phyloP scores from a whole-genome alignment of 257 asterid genomes.

The Echites panduratus region DNA sequence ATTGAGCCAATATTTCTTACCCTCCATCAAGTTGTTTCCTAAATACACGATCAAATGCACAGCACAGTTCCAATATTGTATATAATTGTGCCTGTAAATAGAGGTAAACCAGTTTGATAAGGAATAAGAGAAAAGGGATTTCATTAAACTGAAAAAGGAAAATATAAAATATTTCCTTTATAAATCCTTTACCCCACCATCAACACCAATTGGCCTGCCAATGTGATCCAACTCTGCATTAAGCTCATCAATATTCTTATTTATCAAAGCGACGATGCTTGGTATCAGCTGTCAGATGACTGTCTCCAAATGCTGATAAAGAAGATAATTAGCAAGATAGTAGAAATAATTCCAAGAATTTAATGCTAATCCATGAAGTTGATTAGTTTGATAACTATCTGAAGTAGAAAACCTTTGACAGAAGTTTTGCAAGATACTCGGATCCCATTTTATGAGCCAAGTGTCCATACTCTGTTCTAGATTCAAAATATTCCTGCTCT shows the following conservation, averaged over 20 bases:
- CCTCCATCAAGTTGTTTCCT: slow-evolving; percentile 96
- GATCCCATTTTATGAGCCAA: slow-evolving; percentile 93
- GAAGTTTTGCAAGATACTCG: slow-evolving; percentile 86
- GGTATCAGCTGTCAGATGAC: slow-evolving; percentile 94
- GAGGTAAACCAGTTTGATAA: slow-evolving; percentile 19
- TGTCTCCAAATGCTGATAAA: slow-evolving; percentile 75
- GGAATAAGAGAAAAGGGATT: background rate
- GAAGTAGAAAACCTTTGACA: slow-evolving; percentile 49
- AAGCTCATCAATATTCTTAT: slow-evolving; percentile 88
- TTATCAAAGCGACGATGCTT: slow-evolving; percentile 83
- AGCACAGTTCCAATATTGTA: slow-evolving; percentile 91
- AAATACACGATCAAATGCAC: slow-evolving; percentile 88
- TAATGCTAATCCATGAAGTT: slow-evolving; percentile 10
- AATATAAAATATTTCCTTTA: slow-evolving; percentile 9
- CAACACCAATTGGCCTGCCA: slow-evolving; percentile 85
- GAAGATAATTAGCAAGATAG: background rate
- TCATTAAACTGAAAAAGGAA: background rate
- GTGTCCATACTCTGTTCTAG: slow-evolving; percentile 93
- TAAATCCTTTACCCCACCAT: slow-evolving; percentile 76
- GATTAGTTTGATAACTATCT: slow-evolving; percentile 13
- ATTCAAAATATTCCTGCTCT: slow-evolving; percentile 81
- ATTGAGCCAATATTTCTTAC: slow-evolving; percentile 35
- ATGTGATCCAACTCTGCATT: slow-evolving; percentile 93
- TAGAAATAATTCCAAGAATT: background rate
- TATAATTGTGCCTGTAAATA: slow-evolving; percentile 79